Percentiles rank a stretch among this genome's conserved stretches.
Evolutionary conservation across 768 basidiomycete genomes (phyloP).

Genomic region (Termitomyces sp.): DNA sequence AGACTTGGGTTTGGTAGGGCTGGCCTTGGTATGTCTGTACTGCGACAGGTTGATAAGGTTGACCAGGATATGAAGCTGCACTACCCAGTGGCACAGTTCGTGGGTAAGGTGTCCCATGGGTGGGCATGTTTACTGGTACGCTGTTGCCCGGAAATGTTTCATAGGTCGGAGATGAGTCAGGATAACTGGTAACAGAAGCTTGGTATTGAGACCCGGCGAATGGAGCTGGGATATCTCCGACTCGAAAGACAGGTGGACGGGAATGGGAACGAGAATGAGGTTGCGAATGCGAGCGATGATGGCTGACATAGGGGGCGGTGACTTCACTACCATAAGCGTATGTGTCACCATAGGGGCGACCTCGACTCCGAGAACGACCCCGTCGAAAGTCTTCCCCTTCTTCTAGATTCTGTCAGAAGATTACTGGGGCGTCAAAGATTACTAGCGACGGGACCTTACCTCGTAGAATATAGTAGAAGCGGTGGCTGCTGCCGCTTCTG

Average conservation of each 20-base stretch:
- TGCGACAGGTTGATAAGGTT: neutral
- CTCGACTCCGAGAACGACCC: slow-evolving; percentile 29
- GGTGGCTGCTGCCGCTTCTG: slow-evolving; percentile 64
- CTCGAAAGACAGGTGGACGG: slow-evolving; percentile 23
- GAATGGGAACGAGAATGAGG: slow-evolving; percentile 33
- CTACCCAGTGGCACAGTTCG: slow-evolving; percentile 17
- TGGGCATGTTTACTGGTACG: slow-evolving; percentile 15
- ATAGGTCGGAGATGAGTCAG: slow-evolving; percentile 11
- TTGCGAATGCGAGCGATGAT: slow-evolving; percentile 18
- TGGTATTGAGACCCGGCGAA: slow-evolving; percentile 9
- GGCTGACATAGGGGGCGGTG: slow-evolving; percentile 16
- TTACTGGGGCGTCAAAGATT: neutral
- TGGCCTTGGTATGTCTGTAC: slow-evolving; percentile 1
- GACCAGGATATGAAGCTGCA: slow-evolving; percentile 19
- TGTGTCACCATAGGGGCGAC: slow-evolving; percentile 26
- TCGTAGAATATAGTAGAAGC: slow-evolving; percentile 54
- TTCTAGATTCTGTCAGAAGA: slow-evolving; percentile 23
- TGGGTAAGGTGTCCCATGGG: slow-evolving; percentile 20
- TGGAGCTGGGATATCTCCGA: slow-evolving; percentile 9
- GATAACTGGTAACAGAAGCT: slow-evolving; percentile 7
- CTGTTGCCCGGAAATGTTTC: slow-evolving; percentile 19
- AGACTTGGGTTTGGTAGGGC: neutral
- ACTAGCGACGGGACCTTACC: slow-evolving; percentile 23
- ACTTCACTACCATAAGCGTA: slow-evolving; percentile 33
- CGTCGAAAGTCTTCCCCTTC: slow-evolving; percentile 20